Percentiles rank a stretch among this genome's conserved stretches.
Evolutionary conservation across 140 eudicot species (phyloP).

Genomic region (Flaveria floridana): DNA sequence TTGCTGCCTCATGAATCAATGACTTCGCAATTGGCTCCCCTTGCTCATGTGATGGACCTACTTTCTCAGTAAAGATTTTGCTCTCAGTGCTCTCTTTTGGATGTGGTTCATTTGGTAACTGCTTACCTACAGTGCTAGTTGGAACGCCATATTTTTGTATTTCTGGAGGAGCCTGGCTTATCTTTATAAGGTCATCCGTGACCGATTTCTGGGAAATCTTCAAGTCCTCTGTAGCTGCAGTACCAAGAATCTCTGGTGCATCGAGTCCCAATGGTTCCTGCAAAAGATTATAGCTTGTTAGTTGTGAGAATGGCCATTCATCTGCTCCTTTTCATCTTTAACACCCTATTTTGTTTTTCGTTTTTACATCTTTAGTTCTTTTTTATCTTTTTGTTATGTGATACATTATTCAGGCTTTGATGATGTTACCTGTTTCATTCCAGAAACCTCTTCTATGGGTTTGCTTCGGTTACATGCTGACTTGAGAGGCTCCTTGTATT

Average conservation of each 20-base stretch:
- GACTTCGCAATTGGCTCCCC: conserved; percentile 26
- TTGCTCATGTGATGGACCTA: conserved; percentile 25
- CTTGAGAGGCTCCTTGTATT: conserved; percentile 12
- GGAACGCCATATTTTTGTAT: conserved; percentile 23
- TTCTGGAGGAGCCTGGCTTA: conserved; percentile 23
- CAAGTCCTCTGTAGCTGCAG: conserved; percentile 26
- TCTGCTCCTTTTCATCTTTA: conserved; percentile 9
- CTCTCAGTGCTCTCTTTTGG: conserved; percentile 27
- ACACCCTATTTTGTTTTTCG: not conserved
- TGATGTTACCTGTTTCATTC: conserved; percentile 24
- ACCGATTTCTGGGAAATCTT: conserved; percentile 24
- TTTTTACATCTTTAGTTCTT: not conserved
- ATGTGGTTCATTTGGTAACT: conserved; percentile 20
- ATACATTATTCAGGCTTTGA: conserved; percentile 18
- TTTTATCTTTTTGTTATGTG: not conserved
- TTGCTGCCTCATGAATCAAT: conserved; percentile 19
- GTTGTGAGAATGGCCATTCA: conserved; percentile 8
- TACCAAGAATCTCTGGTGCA: conserved; percentile 27
- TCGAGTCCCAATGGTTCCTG: conserved; percentile 36
- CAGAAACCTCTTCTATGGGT: conserved; percentile 24
- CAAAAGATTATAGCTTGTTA: conserved; percentile 24
- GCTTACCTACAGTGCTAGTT: conserved; percentile 10
- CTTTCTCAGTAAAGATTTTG: conserved; percentile 20
- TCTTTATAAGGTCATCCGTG: conserved; percentile 25
- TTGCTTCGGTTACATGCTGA: conserved; percentile 15